Conservation (phyloP, 331 rosid genomes). For the Prunus yedoensis region DNA sequence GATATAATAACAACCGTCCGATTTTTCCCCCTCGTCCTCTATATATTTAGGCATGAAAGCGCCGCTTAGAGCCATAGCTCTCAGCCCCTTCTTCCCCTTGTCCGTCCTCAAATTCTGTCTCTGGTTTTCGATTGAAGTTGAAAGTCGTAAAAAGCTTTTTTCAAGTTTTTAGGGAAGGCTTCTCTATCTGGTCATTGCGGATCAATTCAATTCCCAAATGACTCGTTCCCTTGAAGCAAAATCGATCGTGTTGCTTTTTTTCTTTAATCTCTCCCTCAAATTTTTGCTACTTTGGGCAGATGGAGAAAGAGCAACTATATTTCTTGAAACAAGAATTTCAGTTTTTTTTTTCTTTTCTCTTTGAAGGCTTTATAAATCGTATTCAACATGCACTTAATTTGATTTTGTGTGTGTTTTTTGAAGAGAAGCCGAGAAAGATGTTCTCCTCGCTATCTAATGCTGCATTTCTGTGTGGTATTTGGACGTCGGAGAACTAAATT, state of each 20-base stretch:
- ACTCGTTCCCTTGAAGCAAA: slow-evolving; percentile 95
- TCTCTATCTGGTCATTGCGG: slow-evolving; percentile 84
- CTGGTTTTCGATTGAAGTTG: no score
- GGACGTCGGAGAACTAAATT: slow-evolving; percentile 79
- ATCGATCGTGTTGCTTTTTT: slow-evolving; percentile 42
- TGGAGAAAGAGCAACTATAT: background rate
- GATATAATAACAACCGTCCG: no score
- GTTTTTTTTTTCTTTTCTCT: no score
- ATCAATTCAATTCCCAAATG: slow-evolving; percentile 45
- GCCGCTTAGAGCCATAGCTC: background rate
- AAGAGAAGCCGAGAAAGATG: slow-evolving; percentile 44
- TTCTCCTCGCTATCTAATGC: slow-evolving; percentile 72
- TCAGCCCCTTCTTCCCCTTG: background rate
- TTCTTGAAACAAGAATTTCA: no score
- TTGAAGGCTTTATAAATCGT: slow-evolving; percentile 30
- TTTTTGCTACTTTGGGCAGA: background rate
- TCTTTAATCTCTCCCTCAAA: background rate
- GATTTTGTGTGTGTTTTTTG: slow-evolving; percentile 28
- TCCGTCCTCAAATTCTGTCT: no score
- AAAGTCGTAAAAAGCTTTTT: no score
- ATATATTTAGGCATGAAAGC: background rate
- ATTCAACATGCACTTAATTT: background rate
- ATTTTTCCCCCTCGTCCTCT: background rate
- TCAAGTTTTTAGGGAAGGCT: slow-evolving; percentile 17
- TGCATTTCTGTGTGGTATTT: slow-evolving; percentile 30